These are phyloP conservation scores for Pisolithus albus DNA, from an alignment of 768 basidiomycete genomes.

Conservation along the genomic window DNA sequence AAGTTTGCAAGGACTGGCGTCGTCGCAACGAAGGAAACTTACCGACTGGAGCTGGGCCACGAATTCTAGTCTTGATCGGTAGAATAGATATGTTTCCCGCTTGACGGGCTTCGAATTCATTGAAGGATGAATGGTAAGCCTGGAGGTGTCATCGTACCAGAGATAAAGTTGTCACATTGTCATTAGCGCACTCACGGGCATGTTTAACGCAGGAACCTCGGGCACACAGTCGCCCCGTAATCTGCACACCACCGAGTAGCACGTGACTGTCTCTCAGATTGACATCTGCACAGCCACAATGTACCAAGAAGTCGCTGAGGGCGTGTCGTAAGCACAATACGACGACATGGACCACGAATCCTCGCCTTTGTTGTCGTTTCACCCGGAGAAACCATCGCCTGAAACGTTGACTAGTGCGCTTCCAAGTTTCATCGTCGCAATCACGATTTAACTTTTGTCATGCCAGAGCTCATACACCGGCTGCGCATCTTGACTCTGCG, in stretches of 20 bases:
- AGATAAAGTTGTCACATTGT: neutral
- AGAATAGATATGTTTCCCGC: slow-evolving; percentile 88
- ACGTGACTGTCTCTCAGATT: neutral
- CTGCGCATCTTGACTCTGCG: slow-evolving; percentile 67
- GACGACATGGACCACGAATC: slow-evolving; percentile 31
- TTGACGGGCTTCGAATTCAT: slow-evolving; percentile 74
- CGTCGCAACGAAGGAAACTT: slow-evolving; percentile 13
- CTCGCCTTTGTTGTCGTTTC: slow-evolving; percentile 37
- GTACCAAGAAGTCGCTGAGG: neutral
- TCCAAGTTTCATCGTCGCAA: neutral
- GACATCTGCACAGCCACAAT: neutral
- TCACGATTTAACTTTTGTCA: neutral
- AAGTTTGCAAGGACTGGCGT: slow-evolving; percentile 7
- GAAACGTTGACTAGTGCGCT: slow-evolving; percentile 70
- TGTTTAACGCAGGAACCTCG: slow-evolving; percentile 12
- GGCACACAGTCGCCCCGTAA: no score
- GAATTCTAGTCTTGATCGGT: slow-evolving; percentile 85
- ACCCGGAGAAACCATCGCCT: slow-evolving; percentile 51
- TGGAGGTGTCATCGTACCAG: slow-evolving; percentile 23
- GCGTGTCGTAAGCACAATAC: neutral
- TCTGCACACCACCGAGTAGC: neutral
- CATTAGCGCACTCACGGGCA: slow-evolving; percentile 44
- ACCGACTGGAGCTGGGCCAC: slow-evolving; percentile 88
- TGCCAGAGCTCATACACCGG: slow-evolving; percentile 70
- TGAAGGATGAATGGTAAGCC: slow-evolving; percentile 96